Evolutionary conservation across 306 rosid species (phyloP).

Genomic region (Vigna unguiculata): DNA sequence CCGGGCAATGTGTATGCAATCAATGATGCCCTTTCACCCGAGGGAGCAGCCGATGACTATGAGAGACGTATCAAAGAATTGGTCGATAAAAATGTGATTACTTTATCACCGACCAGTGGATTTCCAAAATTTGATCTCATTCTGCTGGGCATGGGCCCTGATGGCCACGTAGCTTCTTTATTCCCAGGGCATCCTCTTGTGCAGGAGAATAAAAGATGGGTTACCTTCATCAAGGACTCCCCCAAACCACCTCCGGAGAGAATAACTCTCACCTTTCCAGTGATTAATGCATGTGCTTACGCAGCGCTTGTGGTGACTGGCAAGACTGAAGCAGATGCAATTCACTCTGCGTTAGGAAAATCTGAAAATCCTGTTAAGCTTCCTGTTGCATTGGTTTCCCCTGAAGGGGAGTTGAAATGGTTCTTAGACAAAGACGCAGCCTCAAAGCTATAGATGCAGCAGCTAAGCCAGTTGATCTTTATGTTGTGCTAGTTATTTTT

Average conservation of each 20-base stretch:
- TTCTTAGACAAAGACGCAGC: slow-evolving; percentile 92
- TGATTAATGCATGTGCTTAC: slow-evolving; percentile 78
- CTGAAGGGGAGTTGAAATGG: slow-evolving; percentile 86
- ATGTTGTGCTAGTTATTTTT: slow-evolving; percentile 35
- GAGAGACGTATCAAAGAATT: slow-evolving; percentile 72
- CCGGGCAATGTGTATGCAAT: slow-evolving; percentile 73
- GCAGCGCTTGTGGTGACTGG: slow-evolving; percentile 80
- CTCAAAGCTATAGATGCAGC: slow-evolving; percentile 71
- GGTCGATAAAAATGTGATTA: slow-evolving; percentile 59
- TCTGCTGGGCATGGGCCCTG: slow-evolving; percentile 99
- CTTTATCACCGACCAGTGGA: slow-evolving; percentile 59
- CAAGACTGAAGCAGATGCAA: slow-evolving; percentile 68
- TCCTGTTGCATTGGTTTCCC: slow-evolving; percentile 76
- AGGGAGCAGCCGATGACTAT: slow-evolving; percentile 94
- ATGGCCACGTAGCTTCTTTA: slow-evolving; percentile 94
- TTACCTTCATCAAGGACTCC: slow-evolving; percentile 77
- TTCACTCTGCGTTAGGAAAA: slow-evolving; percentile 63
- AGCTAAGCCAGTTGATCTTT: slow-evolving; percentile 36
- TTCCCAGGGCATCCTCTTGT: slow-evolving; percentile 93
- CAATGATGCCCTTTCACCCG: slow-evolving; percentile 79
- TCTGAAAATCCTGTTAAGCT: slow-evolving; percentile 57
- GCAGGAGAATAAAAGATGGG: slow-evolving; percentile 83
- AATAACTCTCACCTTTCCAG: slow-evolving; percentile 88
- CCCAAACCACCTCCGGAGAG: slow-evolving; percentile 97
- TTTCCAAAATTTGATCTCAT: slow-evolving; percentile 93